phyloP scores from a whole-genome alignment of 2,329 filamentous ascomycete genomes.

The Ceratocystis albifundus region DNA sequence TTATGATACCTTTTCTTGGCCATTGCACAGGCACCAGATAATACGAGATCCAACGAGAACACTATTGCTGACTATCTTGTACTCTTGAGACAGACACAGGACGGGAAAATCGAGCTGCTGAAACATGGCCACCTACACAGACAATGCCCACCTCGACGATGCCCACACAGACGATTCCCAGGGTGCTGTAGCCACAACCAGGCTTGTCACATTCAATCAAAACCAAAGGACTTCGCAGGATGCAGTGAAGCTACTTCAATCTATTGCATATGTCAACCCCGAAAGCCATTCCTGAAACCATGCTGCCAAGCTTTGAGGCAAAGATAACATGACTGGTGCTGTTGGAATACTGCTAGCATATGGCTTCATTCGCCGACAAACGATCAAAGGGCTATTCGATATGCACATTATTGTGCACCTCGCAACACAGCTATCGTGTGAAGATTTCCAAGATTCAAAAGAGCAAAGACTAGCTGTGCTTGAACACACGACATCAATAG shows the following conservation, averaged over 20 bases:
- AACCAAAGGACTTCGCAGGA: neutral
- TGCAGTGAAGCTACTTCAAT: neutral
- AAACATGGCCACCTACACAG: neutral
- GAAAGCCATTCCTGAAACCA: neutral
- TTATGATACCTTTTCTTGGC: constrained; percentile 23
- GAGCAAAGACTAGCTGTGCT: neutral
- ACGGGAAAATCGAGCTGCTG: neutral
- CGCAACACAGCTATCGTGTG: neutral
- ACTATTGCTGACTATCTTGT: neutral
- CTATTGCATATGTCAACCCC: neutral
- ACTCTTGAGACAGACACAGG: neutral
- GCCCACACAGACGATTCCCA: too few relatives aligned
- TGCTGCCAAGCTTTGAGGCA: neutral
- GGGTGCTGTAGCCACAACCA: neutral
- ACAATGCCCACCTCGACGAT: neutral
- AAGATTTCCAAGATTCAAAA: neutral
- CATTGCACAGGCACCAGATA: constrained; percentile 24
- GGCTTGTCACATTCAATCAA: neutral
- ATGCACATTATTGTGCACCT: neutral
- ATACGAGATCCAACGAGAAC: constrained; percentile 15
- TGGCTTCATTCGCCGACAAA: neutral
- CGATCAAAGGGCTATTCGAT: neutral
- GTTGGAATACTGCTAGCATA: neutral
- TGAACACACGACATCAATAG: neutral
- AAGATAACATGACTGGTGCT: neutral